These are phyloP conservation scores for Pinus taeda DNA, from an alignment of 75 land plant genomes.

Conservation along the genomic window DNA sequence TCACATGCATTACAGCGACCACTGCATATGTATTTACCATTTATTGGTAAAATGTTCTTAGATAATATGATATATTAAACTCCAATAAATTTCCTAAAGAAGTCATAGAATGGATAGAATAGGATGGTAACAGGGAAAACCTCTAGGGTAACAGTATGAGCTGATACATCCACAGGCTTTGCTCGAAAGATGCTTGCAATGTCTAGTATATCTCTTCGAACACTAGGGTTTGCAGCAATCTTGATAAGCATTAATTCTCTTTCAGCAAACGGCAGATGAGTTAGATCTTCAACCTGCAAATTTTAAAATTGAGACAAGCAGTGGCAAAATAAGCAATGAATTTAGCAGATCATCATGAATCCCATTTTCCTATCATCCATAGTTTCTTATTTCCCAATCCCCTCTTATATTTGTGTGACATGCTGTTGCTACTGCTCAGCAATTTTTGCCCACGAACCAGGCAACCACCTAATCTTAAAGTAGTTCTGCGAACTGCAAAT, in stretches of 20 bases:
- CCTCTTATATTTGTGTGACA: neutral
- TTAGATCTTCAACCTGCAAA: conserved; percentile 84
- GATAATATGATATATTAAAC: neutral
- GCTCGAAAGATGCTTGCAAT: conserved; percentile 92
- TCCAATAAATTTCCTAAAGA: neutral
- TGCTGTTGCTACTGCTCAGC: neutral
- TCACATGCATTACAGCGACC: neutral
- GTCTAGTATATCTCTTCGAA: conserved; percentile 88
- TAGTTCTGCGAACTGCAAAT: neutral
- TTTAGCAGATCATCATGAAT: neutral
- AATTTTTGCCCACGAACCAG: neutral
- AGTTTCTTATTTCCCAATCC: neutral
- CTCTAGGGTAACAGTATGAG: conserved; percentile 93
- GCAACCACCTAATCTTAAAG: neutral
- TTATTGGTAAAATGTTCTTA: neutral
- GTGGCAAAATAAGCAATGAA: neutral
- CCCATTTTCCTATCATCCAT: neutral
- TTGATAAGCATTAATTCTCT: conserved; percentile 93
- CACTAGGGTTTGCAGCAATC: conserved; percentile 68
- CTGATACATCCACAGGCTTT: conserved; percentile 91
- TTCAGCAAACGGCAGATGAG: conserved; percentile 91
- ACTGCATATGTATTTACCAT: neutral
- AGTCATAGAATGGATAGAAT: neutral
- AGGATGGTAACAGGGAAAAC: conserved; percentile 18
- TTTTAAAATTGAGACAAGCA: neutral